These are phyloP conservation scores for Collybia nuda DNA, from an alignment of 768 basidiomycete species.

Conservation along the genomic window DNA sequence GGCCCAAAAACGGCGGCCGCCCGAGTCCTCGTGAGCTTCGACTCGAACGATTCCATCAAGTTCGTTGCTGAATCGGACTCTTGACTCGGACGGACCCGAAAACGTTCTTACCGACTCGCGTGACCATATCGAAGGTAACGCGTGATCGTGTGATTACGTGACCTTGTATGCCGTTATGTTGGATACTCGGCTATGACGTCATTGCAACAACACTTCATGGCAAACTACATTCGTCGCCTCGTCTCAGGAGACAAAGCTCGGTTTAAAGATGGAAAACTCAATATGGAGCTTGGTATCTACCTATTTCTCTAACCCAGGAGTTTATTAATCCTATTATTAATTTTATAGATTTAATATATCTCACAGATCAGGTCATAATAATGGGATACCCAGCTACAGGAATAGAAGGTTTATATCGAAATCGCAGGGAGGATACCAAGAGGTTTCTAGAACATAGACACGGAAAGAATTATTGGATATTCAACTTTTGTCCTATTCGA, in stretches of 20 bases:
- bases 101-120: too few species aligned
- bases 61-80: too few species aligned
- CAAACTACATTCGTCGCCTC: conserved; percentile 66
- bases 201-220: conserved; percentile 33
- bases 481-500: conserved; percentile 81
- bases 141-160: too few species aligned
- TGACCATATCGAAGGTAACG: too few species aligned
- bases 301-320: background rate
- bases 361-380: conserved; percentile 74
- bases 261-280: conserved; percentile 64
- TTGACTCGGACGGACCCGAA: background rate
- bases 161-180: too few species aligned
- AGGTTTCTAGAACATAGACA: conserved; percentile 74
- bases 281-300: conserved; percentile 63
- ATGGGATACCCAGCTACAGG: conserved; percentile 87
- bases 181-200: too few species aligned
- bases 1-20: too few species aligned
- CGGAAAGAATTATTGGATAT: conserved; percentile 80
- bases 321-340: background rate
- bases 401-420: conserved; percentile 78
- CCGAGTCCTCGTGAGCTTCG: too few species aligned
- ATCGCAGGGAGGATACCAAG: conserved; percentile 72
- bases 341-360: conserved; percentile 54
- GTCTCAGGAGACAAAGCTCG: conserved; percentile 85
- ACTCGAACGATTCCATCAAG: too few species aligned